Percentiles rank a stretch among this genome's conserved stretches.
Evolutionary conservation across 2,329 filamentous ascomycete genomes (phyloP).

Genomic region (Fusarium incarnatum): DNA sequence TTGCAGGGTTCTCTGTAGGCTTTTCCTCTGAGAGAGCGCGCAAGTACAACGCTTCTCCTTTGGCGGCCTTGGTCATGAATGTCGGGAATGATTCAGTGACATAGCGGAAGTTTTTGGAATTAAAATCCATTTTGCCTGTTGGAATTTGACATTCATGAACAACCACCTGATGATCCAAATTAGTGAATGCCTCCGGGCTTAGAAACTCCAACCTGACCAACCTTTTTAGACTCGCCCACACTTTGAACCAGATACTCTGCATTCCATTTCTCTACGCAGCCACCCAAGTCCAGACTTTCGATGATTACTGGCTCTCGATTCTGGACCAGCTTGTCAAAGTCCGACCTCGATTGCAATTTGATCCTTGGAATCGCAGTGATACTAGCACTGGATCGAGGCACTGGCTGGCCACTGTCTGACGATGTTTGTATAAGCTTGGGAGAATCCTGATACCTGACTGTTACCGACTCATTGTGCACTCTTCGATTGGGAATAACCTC

Average conservation of each 20-base stretch:
- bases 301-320: slow-evolving; percentile 70
- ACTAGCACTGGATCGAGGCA: slow-evolving; percentile 22
- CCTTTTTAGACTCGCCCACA: slow-evolving; percentile 71
- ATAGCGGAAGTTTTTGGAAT: slow-evolving; percentile 85
- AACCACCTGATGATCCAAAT: slow-evolving; percentile 64
- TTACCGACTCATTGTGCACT: neutral
- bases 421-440: slow-evolving; percentile 41
- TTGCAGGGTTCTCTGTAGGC: slow-evolving; percentile 76
- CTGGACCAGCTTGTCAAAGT: slow-evolving; percentile 71
- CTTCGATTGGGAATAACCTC: neutral
- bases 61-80: slow-evolving; percentile 71
- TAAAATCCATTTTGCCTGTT: slow-evolving; percentile 79
- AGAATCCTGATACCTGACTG: slow-evolving; percentile 45
- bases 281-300: slow-evolving; percentile 72
- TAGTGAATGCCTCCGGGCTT: neutral
- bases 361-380: slow-evolving; percentile 62
- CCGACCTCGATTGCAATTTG: slow-evolving; percentile 61
- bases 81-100: slow-evolving; percentile 72
- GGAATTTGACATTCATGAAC: slow-evolving; percentile 73
- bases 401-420: slow-evolving; percentile 1
- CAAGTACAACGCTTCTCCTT: slow-evolving; percentile 77
- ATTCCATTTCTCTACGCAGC: slow-evolving; percentile 76
- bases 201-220: slow-evolving; percentile 47
- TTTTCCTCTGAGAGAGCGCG: slow-evolving; percentile 77
- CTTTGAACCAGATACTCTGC: slow-evolving; percentile 72